Evolutionary conservation across 371 early-diverging fungal species (phyloP).

Genomic region (Batkoa obscura): DNA sequence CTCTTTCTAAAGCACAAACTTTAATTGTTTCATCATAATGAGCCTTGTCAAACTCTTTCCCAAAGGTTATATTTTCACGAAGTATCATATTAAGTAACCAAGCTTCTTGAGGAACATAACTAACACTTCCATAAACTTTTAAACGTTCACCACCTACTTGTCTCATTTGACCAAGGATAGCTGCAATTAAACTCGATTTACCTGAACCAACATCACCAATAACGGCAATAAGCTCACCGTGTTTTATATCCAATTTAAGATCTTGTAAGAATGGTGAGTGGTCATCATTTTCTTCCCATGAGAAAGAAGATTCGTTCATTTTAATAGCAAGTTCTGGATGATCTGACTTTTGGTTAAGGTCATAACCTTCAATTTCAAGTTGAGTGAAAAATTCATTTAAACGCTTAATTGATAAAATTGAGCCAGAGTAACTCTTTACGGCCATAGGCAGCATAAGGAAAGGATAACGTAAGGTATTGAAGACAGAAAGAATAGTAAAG

Average conservation of each 20-base stretch:
- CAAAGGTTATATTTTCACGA: slow-evolving; percentile 57
- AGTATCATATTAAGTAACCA: slow-evolving; percentile 50
- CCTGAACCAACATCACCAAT: slow-evolving; percentile 53
- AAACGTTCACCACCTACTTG: slow-evolving; percentile 16
- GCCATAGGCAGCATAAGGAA: slow-evolving; percentile 40
- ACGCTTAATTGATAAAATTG: slow-evolving; percentile 24
- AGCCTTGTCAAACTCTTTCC: slow-evolving; percentile 22
- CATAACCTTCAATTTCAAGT: slow-evolving; percentile 22
- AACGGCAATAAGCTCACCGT: slow-evolving; percentile 32
- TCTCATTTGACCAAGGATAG: slow-evolving; percentile 28
- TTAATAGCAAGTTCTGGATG: slow-evolving; percentile 1
- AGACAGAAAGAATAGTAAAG: slow-evolving; percentile 37
- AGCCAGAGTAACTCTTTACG: slow-evolving; percentile 24
- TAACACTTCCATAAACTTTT: slow-evolving; percentile 25
- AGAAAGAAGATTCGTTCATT: slow-evolving; percentile 2
- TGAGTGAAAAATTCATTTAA: slow-evolving; percentile 31
- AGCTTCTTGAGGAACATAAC: slow-evolving; percentile 46
- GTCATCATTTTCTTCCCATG: slow-evolving; percentile 5
- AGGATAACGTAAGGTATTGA: slow-evolving; percentile 43
- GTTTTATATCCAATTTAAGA: slow-evolving; percentile 17
- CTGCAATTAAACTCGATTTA: slow-evolving; percentile 9
- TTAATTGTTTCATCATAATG: slow-evolving; percentile 31
- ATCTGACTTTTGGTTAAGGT: slow-evolving; percentile 5
- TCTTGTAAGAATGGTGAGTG: not conserved
- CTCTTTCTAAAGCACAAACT: slow-evolving; percentile 36